Evolutionary conservation across 345 rosid species (phyloP).

Genomic region (Lenwebbia sp.): DNA sequence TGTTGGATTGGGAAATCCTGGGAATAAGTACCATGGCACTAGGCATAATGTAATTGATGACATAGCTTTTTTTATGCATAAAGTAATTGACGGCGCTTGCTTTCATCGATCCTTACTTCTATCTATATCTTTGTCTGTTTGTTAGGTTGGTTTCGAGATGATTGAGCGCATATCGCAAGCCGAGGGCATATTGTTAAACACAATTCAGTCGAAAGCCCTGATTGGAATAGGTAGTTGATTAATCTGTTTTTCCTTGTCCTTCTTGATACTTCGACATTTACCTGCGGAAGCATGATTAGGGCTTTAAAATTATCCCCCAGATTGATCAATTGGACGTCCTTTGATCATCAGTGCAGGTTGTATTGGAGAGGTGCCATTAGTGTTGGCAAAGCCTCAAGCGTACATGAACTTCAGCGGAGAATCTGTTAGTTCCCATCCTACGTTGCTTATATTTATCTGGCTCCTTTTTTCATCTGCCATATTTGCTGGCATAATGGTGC

Average conservation of each 20-base stretch:
- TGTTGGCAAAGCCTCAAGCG: slow-evolving; percentile 87
- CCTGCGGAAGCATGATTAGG: background rate
- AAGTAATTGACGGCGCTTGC: background rate
- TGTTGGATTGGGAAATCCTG: slow-evolving; percentile 94
- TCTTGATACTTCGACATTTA: background rate
- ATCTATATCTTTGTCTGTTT: background rate
- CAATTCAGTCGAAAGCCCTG: slow-evolving; percentile 85
- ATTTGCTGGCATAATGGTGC: background rate
- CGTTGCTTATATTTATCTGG: background rate
- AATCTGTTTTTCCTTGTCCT: slow-evolving; percentile 1
- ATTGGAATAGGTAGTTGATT: slow-evolving; percentile 73
- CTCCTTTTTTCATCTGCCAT: background rate
- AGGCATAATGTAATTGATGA: slow-evolving; percentile 69
- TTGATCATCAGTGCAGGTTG: slow-evolving; percentile 67
- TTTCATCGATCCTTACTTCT: background rate
- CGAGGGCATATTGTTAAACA: slow-evolving; percentile 56
- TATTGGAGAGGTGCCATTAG: slow-evolving; percentile 75
- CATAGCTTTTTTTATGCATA: background rate
- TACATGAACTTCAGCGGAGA: slow-evolving; percentile 96
- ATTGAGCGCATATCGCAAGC: slow-evolving; percentile 54
- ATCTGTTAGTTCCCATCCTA: slow-evolving; percentile 41
- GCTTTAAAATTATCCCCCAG: background rate
- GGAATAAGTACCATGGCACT: slow-evolving; percentile 90
- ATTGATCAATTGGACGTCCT: slow-evolving; percentile 2
- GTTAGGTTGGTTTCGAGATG: slow-evolving; percentile 93